phyloP scores from a whole-genome alignment of 306 rosid genomes.

The Cicer chorassanicum region DNA sequence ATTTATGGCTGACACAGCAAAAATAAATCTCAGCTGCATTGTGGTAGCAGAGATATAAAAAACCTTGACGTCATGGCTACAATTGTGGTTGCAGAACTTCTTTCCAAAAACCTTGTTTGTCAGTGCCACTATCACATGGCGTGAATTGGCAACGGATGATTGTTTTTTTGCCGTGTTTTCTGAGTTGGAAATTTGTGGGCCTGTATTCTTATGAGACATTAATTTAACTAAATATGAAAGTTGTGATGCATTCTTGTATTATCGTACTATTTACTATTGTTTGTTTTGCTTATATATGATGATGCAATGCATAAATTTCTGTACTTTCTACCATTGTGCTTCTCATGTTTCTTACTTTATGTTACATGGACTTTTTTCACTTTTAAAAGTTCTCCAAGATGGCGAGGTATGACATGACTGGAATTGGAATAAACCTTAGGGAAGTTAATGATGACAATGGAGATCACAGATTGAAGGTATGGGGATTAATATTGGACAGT shows the following conservation, averaged over 20 bases:
- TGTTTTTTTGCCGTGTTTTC: conserved; percentile 24
- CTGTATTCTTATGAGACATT: background rate
- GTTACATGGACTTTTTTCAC: conserved; percentile 48
- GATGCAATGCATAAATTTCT: conserved; percentile 26
- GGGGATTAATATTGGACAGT: conserved; percentile 83
- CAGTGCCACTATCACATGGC: background rate
- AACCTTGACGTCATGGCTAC: background rate
- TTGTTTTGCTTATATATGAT: conserved; percentile 31
- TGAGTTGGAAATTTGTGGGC: background rate
- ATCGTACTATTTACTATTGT: conserved; percentile 3
- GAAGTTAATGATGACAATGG: conserved; percentile 85
- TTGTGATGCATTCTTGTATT: conserved; percentile 20
- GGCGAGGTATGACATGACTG: conserved; percentile 99
- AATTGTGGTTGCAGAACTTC: background rate
- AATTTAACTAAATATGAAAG: conserved; percentile 31
- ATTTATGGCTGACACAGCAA: background rate
- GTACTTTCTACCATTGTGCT: conserved; percentile 42
- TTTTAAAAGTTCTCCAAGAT: conserved; percentile 93
- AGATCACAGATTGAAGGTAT: conserved; percentile 65
- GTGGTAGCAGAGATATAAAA: background rate
- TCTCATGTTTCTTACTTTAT: conserved; percentile 54
- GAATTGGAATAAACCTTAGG: conserved; percentile 95
- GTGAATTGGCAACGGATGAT: conserved; percentile 1
- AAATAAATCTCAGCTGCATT: background rate
- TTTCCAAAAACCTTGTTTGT: background rate